These are phyloP conservation scores for Phytophthora quininea DNA, from an alignment of 352 stramenopile species.

Conservation along the genomic window DNA sequence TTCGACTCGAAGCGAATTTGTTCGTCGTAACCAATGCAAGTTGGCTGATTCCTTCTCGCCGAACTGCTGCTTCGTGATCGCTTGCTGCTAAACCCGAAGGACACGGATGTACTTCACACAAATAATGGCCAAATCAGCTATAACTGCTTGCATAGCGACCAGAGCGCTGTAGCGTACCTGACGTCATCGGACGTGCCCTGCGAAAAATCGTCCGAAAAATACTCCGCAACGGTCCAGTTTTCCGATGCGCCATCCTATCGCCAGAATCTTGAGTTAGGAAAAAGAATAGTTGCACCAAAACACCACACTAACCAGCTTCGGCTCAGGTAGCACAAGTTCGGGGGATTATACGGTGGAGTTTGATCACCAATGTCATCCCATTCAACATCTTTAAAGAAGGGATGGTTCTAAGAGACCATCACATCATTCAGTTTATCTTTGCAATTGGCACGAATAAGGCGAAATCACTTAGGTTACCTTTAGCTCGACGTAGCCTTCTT, in stretches of 20 bases:
- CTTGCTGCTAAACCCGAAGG: constrained; percentile 26
- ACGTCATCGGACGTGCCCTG: constrained; percentile 75
- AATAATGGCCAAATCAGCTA: too few relatives aligned
- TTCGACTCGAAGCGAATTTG: constrained; percentile 71
- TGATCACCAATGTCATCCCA: constrained; percentile 68
- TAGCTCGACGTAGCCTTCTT: constrained; percentile 69
- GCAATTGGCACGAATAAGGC: neutral
- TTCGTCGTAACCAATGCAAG: constrained; percentile 72
- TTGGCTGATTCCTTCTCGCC: constrained; percentile 49
- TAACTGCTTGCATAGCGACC: neutral
- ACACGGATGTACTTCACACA: neutral
- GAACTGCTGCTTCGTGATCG: constrained; percentile 75
- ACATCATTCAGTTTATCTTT: constrained; percentile 6
- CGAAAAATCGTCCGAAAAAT: constrained; percentile 83
- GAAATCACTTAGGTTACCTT: constrained; percentile 43
- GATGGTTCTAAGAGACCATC: constrained; percentile 52
- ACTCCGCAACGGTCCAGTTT: constrained; percentile 83
- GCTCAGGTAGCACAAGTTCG: constrained; percentile 60
- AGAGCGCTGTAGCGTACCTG: constrained; percentile 30
- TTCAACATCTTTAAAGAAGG: constrained; percentile 82
- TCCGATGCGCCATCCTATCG: constrained; percentile 71
- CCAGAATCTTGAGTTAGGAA: neutral
- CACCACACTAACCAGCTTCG: constrained; percentile 44
- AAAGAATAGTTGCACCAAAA: neutral
- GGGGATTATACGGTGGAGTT: constrained; percentile 66